These are phyloP conservation scores for Gracilaria domingensis DNA, from an alignment of 23 red algal genomes.

Conservation along the genomic window DNA sequence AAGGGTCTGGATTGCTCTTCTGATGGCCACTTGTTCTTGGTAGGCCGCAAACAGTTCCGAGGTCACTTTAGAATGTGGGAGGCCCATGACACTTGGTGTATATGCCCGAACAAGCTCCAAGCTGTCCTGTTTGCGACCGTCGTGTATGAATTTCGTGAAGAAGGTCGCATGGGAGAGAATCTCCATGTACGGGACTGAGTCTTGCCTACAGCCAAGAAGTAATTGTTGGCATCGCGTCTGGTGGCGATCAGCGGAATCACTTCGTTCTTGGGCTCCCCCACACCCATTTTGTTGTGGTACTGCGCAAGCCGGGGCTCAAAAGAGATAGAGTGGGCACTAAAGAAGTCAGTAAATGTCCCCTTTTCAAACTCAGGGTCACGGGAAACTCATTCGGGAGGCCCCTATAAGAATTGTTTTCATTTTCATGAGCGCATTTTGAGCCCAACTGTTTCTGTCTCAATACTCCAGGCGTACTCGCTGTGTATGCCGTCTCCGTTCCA, in stretches of 20 bases:
- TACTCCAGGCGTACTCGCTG: too few species aligned
- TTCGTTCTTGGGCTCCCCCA: slow-evolving; percentile 38
- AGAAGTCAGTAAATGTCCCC: slow-evolving; percentile 2
- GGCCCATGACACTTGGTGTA: slow-evolving; percentile 15
- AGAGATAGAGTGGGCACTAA: neutral
- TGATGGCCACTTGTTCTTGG: slow-evolving; percentile 28
- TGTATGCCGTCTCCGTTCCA: too few species aligned
- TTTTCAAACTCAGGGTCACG: slow-evolving; percentile 45
- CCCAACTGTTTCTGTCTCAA: too few species aligned
- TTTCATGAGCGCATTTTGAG: too few species aligned
- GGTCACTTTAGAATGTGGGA: neutral
- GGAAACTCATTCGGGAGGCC: neutral
- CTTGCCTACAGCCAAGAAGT: neutral
- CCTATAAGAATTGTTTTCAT: too few species aligned
- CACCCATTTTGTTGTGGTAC: slow-evolving; percentile 36
- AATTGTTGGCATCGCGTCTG: slow-evolving; percentile 6
- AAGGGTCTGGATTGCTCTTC: neutral
- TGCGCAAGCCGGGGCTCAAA: slow-evolving; percentile 28
- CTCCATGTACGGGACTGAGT: neutral
- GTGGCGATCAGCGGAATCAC: slow-evolving; percentile 9
- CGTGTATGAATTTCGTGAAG: slow-evolving; percentile 19
- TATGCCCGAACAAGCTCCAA: slow-evolving; percentile 43
- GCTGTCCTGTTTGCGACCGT: slow-evolving; percentile 7
- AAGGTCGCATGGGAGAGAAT: slow-evolving; percentile 24
- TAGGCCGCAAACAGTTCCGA: neutral